Conservation (phyloP, 805 yeast genomes). For the Candida maris region DNA sequence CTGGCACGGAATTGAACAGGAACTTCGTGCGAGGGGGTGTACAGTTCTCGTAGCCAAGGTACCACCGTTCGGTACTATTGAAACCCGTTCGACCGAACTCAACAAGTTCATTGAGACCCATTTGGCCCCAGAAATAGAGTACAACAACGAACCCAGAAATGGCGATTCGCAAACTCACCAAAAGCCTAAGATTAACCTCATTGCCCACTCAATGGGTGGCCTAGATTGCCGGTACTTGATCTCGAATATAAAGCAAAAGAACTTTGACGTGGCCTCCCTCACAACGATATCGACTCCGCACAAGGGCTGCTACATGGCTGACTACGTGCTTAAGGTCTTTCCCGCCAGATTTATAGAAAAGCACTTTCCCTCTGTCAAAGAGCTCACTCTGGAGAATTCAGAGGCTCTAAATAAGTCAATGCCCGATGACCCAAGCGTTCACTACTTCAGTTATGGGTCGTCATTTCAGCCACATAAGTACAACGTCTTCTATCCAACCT, state of each 20-base stretch:
- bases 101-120: constrained; percentile 42
- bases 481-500: constrained; percentile 59
- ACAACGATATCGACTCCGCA: constrained; percentile 91
- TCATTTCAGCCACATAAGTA: constrained; percentile 58
- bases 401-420: constrained; percentile 50
- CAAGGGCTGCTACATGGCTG: constrained; percentile 81
- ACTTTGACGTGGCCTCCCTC: constrained; percentile 62
- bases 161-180: constrained; percentile 22
- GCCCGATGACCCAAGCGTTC: constrained; percentile 55
- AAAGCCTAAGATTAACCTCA: constrained; percentile 56
- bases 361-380: constrained; percentile 45
- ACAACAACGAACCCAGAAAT: constrained; percentile 11
- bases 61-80: constrained; percentile 76
- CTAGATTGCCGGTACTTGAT: constrained; percentile 78
- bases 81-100: constrained; percentile 59
- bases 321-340: constrained; percentile 43
- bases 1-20: constrained; percentile 76
- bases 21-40: constrained; percentile 59
- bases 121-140: neutral
- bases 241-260: constrained; percentile 43
- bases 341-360: constrained; percentile 18
- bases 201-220: constrained; percentile 96
- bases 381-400: constrained; percentile 59
- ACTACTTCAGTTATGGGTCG: constrained; percentile 84
- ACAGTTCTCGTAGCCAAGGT: constrained; percentile 70